Evolutionary conservation across 2,329 filamentous ascomycete species (phyloP).

Genomic region (Plenodomus tracheiphilus): DNA sequence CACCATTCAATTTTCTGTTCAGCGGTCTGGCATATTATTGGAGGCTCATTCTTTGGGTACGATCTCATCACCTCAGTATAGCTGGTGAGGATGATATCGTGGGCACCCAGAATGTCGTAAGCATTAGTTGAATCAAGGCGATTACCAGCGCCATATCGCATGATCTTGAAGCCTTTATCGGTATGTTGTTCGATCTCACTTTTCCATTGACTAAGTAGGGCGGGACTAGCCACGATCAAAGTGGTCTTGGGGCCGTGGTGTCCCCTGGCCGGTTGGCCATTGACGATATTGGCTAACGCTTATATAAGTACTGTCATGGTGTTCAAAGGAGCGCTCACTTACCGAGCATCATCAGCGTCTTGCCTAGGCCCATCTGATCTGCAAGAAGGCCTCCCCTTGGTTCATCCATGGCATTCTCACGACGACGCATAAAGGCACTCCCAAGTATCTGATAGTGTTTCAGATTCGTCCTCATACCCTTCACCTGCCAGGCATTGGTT

Average conservation of each 20-base stretch:
- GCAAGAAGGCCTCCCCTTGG: slow-evolving; percentile 50
- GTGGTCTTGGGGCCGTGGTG: slow-evolving; percentile 36
- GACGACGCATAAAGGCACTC: slow-evolving; percentile 57
- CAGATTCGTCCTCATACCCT: slow-evolving; percentile 53
- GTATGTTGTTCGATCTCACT: slow-evolving; percentile 38
- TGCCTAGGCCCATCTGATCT: slow-evolving; percentile 50
- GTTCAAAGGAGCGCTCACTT: background rate
- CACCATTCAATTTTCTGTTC: slow-evolving; percentile 48
- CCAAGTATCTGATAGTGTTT: slow-evolving; percentile 57
- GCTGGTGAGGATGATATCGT: slow-evolving; percentile 48
- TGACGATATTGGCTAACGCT: slow-evolving; percentile 48
- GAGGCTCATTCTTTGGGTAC: slow-evolving; percentile 48
- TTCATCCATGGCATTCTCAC: slow-evolving; percentile 47
- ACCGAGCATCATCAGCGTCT: slow-evolving; percentile 46
- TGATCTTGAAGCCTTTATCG: slow-evolving; percentile 18
- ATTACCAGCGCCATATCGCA: slow-evolving; percentile 30
- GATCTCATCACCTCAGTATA: slow-evolving; percentile 48
- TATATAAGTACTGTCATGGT: slow-evolving; percentile 8
- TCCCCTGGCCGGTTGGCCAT: slow-evolving; percentile 31
- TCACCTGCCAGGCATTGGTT: slow-evolving; percentile 49
- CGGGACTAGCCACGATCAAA: slow-evolving; percentile 48
- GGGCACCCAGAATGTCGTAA: slow-evolving; percentile 11
- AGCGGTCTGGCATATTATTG: slow-evolving; percentile 41
- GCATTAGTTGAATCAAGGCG: slow-evolving; percentile 26
- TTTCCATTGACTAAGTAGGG: slow-evolving; percentile 48